A percentile compares a stretch with the other conserved stretches of the same genome.
Evolutionary conservation across 805 yeast genomes (phyloP).

Genomic region (Spencermartinsiella europaea): DNA sequence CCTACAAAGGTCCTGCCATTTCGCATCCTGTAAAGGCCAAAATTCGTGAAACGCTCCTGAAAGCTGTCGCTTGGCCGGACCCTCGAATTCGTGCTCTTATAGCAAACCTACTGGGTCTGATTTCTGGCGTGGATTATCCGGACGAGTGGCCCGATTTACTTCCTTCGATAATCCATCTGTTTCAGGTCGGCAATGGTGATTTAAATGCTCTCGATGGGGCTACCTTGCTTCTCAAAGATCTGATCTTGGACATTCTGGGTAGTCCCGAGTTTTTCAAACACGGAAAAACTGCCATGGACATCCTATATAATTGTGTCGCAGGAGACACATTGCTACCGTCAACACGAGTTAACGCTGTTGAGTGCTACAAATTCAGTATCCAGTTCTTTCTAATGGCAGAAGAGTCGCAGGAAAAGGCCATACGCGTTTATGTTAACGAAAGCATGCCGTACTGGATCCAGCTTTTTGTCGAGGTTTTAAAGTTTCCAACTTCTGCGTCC

Average conservation of each 20-base stretch:
- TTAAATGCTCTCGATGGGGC: slow-evolving; percentile 41
- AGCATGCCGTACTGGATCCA: background rate
- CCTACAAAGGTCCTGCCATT: slow-evolving; percentile 62
- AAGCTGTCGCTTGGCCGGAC: slow-evolving; percentile 43
- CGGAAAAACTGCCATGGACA: slow-evolving; percentile 33
- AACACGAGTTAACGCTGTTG: slow-evolving; percentile 22
- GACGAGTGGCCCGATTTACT: slow-evolving; percentile 85
- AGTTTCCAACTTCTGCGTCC: background rate
- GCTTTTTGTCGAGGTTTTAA: background rate
- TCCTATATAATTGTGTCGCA: slow-evolving; percentile 12
- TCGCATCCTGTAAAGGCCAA: slow-evolving; percentile 45
- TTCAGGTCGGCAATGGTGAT: slow-evolving; percentile 13
- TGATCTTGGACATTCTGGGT: slow-evolving; percentile 79
- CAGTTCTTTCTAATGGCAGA: slow-evolving; percentile 24
- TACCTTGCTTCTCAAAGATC: slow-evolving; percentile 44
- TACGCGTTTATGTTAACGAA: background rate
- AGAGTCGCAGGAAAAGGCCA: slow-evolving; percentile 4
- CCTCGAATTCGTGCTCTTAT: slow-evolving; percentile 62
- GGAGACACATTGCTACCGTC: slow-evolving; percentile 3
- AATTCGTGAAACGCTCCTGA: slow-evolving; percentile 49
- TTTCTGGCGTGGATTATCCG: slow-evolving; percentile 86
- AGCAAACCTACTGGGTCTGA: slow-evolving; percentile 73
- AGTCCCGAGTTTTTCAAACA: slow-evolving; percentile 83
- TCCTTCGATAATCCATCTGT: slow-evolving; percentile 37
- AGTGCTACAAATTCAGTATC: slow-evolving; percentile 32